A percentile compares a stretch with the other conserved stretches of the same genome.
Conservation (phyloP, 116 monocot species). For the Iris pallida region DNA sequence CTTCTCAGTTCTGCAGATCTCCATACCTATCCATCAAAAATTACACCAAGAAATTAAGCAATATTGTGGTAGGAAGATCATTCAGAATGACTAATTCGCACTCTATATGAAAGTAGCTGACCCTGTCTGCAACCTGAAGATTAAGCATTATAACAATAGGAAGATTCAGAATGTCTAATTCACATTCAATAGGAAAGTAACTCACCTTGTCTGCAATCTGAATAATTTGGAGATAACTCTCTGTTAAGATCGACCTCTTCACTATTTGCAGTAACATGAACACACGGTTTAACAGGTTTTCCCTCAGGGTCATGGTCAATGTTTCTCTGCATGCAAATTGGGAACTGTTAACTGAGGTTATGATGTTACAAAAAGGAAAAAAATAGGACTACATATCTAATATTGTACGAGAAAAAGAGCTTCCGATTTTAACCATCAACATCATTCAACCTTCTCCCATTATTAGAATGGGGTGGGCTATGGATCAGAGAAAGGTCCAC, state of each 20-base stretch:
- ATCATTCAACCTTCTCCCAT: too few species aligned
- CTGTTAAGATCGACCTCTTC: neutral
- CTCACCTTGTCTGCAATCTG: slow-evolving; percentile 13
- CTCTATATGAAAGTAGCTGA: neutral
- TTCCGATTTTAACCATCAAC: too few species aligned
- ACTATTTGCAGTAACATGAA: neutral
- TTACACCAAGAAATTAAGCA: neutral
- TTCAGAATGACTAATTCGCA: neutral
- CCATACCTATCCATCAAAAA: neutral
- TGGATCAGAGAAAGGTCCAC: too few species aligned
- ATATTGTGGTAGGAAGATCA: neutral
- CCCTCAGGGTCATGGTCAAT: neutral
- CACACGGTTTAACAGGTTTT: neutral
- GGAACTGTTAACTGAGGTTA: neutral
- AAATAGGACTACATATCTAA: too few species aligned
- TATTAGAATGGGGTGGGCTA: too few species aligned
- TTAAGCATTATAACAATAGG: too few species aligned
- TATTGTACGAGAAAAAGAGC: too few species aligned
- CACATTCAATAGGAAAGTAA: neutral
- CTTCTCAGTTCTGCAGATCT: slow-evolving; percentile 3
- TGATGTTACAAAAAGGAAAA: too few species aligned
- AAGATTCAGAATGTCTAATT: too few species aligned
- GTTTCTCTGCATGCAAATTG: slow-evolving; percentile 15
- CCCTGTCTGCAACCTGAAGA: too few species aligned
- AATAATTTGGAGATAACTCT: neutral